Evolutionary conservation across 768 basidiomycete genomes (phyloP), one percentile per base, ranked within the genome.

Genomic region (Pleurotus giganteus): DNA sequence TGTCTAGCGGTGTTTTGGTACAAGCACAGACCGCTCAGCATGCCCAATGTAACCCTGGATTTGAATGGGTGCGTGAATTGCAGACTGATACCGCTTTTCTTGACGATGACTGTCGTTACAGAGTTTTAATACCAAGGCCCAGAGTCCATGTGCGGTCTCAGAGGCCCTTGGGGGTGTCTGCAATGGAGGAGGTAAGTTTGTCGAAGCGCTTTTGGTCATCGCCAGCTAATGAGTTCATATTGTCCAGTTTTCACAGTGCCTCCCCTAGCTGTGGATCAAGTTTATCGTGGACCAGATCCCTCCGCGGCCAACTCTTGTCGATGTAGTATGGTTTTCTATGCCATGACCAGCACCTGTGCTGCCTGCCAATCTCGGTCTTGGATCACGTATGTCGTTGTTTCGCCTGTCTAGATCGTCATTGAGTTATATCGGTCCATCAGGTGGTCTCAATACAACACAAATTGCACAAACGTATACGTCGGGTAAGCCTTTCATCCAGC

Each of bases 291-390:
- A 1, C 78, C 79, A 6, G 62, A 63, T 15, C 11, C 54, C 27
- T 56, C 43, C 6, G 57, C 64, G 21, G 73, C 67, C 13, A 78
- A 75, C 50, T n/a, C 57, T n/a, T 83, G 82, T 62, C 65, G 65
- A 57, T 82, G 81, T 64, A 81, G 75, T 59, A 72, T 79, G 0
- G 77, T 83, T 9, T 75, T 76, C 43, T 84, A 82, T 64, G 75
- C 76, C n/a, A 59, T 81, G 59, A 59, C 80, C 54, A 74, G 73
- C 50, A 78, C 80, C n/a, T 84, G 82, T 60, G 71, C 75, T 3
- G 60, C 63, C 9, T 84, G 82, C 60, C 82, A 84, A 62, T 64
- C 57, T 26, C 66, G 64, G 13, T 67, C 54, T 26, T 74, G 44
- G 37, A 42, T 77, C 78, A 47, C 28, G 71, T 61, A 21, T 49